A percentile compares a stretch with the other conserved stretches of the same genome.
Conservation (phyloP, 306 rosid species). For the Dalbergia cochinchinensis region DNA sequence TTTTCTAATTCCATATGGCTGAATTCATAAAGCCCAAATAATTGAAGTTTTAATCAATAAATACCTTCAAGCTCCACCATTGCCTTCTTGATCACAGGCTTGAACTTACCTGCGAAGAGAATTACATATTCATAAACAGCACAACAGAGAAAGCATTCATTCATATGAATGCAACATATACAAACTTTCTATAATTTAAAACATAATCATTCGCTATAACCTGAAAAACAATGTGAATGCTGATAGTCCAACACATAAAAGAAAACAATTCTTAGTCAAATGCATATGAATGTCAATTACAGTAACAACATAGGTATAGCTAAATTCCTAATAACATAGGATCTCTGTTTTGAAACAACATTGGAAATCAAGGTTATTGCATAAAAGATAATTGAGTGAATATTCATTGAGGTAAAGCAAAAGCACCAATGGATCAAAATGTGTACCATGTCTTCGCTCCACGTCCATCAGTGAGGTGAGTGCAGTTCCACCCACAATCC, state of each 20-base stretch:
- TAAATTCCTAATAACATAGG: not conserved
- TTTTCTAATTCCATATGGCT: not conserved
- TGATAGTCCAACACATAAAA: not conserved
- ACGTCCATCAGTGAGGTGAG: slow-evolving; percentile 94
- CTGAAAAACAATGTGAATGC: not conserved
- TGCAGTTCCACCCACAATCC: slow-evolving; percentile 97
- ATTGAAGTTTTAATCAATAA: not conserved
- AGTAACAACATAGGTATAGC: not conserved
- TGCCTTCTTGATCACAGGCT: slow-evolving; percentile 99
- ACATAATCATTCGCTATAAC: slow-evolving; percentile 1
- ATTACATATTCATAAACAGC: slow-evolving; percentile 32
- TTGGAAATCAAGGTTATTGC: not conserved
- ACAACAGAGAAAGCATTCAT: slow-evolving; percentile 22
- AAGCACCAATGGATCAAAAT: slow-evolving; percentile 23
- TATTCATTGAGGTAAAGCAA: not conserved
- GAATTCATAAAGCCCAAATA: not conserved
- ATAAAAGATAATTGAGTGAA: slow-evolving; percentile 19
- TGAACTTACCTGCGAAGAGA: slow-evolving; percentile 81
- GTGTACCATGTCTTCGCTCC: slow-evolving; percentile 96
- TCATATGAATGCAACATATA: slow-evolving; percentile 34
- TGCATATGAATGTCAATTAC: slow-evolving; percentile 29
- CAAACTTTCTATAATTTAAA: slow-evolving; percentile 1
- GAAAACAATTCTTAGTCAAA: slow-evolving; percentile 2
- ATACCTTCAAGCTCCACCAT: slow-evolving; percentile 99
- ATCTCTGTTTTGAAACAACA: slow-evolving; percentile 9